phyloP scores from a whole-genome alignment of 805 yeast species.

The Candida sphagnicola region DNA sequence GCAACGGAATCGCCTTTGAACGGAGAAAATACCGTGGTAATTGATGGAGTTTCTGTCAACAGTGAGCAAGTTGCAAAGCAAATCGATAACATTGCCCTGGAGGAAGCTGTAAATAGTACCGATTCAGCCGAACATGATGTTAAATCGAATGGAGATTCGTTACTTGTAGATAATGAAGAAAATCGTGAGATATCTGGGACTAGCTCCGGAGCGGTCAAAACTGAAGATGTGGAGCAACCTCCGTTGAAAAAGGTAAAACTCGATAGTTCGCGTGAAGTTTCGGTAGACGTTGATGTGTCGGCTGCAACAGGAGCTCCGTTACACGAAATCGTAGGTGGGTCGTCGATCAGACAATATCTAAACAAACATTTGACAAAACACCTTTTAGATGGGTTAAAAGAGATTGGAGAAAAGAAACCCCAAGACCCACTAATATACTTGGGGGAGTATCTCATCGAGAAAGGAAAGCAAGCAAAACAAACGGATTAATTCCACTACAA shows the following conservation, averaged over 20 bases:
- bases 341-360: constrained; percentile 65
- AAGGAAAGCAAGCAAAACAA: constrained; percentile 8
- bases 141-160: constrained; percentile 1
- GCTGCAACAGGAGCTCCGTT: constrained; percentile 20
- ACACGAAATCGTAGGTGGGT: constrained; percentile 62
- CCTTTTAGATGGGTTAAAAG: constrained; percentile 59
- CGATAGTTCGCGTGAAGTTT: constrained; percentile 5
- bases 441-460: constrained; percentile 49
- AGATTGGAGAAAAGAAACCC: constrained; percentile 49
- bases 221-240: constrained; percentile 1
- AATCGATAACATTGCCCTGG: background rate
- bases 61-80: background rate
- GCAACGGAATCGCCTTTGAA: background rate
- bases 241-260: constrained; percentile 4
- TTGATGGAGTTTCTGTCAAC: background rate
- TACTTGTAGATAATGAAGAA: too few relatives aligned
- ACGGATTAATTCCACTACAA: too few relatives aligned
- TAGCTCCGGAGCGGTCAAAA: too few relatives aligned
- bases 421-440: constrained; percentile 49
- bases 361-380: constrained; percentile 62
- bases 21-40: background rate
- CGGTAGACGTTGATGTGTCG: constrained; percentile 1
- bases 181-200: too few relatives aligned
- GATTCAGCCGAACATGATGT: background rate
- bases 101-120: background rate